Base-by-base conservation (phyloP, 352 stramenopile species). In the Phytophthora cactorum region DNA sequence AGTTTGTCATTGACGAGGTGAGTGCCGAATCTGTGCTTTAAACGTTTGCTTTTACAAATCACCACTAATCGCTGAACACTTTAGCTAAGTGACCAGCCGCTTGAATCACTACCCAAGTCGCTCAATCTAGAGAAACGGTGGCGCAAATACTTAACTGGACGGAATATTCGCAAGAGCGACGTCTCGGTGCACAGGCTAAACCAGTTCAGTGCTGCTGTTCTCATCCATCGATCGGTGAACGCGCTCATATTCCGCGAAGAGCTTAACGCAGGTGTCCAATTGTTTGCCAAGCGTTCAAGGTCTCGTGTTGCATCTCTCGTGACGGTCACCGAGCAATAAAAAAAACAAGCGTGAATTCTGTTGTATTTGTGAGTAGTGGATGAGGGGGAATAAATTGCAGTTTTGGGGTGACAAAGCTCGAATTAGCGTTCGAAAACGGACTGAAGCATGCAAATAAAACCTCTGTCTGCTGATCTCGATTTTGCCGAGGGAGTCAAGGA, bases 91-190 rank as follows among this genome's bases (percentile, higher is more conserved):
- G 79, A 75, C 3, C 66, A 84, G 29, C 75, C 75, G n/a, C 61
- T 89, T 1, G 78, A 84, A 63, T 52, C 66, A n/a, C 25, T 91
- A 4, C 79, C 78, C 4, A 61, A 76, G 15, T 74, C 74, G 0
- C 50, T 90, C 27, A 88, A 90, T 41, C 39, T 90, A n/a, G 78
- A 89, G 43, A 75, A 85, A 41, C 75, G 70, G 29, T 90, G 82
- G 82, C 71, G 70, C 8, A 89, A 89, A 38, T 88, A 85, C 34
- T 53, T 89, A 39, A 14, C 61, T 0, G 54, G 52, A n/a, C 65
- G 82, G 12, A 90, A 88, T 34, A 80, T 90, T 28, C 75, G 72
- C 38, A 88, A 82, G 43, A 74, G 80, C 36, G 79, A 90, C 25
- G 52, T 82, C 43, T 82, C 79, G 0, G 47, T 82, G 39, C 70